phyloP scores from a whole-genome alignment of 306 rosid genomes.

The Corylus avellana region DNA sequence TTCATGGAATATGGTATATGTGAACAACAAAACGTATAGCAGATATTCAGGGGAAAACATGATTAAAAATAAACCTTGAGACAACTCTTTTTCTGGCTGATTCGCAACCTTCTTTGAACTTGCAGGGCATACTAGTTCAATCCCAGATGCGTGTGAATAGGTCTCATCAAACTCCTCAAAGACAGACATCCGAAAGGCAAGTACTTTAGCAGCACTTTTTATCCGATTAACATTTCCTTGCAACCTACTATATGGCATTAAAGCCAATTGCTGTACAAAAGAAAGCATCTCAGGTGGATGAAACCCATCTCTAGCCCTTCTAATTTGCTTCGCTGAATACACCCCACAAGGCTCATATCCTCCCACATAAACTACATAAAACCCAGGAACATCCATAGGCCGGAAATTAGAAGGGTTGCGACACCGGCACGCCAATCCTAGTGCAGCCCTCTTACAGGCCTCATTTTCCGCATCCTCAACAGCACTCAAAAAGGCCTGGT shows the following conservation, averaged over 20 bases:
- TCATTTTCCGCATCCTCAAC: slow-evolving; percentile 11
- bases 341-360: background rate
- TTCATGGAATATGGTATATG: background rate
- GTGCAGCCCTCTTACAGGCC: slow-evolving; percentile 8
- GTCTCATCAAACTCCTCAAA: background rate
- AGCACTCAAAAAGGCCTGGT: background rate
- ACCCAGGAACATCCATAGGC: slow-evolving; percentile 7
- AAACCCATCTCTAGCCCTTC: slow-evolving; percentile 6
- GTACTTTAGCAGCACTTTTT: background rate
- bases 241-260: background rate
- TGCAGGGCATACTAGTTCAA: background rate
- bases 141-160: background rate
- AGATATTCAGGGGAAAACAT: background rate
- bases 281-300: slow-evolving; percentile 12
- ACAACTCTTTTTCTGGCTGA: background rate
- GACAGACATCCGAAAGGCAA: slow-evolving; percentile 15
- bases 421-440: slow-evolving; percentile 26
- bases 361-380: slow-evolving; percentile 2
- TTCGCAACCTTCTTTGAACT: background rate
- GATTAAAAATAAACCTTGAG: slow-evolving; percentile 2
- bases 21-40: background rate
- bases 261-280: slow-evolving; percentile 1
- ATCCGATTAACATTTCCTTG: slow-evolving; percentile 3
- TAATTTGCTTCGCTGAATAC: slow-evolving; percentile 5
- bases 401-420: background rate